These are phyloP conservation scores for Aspergillus diversus DNA, from an alignment of 495 filamentous ascomycete genomes.

Conservation along the genomic window DNA sequence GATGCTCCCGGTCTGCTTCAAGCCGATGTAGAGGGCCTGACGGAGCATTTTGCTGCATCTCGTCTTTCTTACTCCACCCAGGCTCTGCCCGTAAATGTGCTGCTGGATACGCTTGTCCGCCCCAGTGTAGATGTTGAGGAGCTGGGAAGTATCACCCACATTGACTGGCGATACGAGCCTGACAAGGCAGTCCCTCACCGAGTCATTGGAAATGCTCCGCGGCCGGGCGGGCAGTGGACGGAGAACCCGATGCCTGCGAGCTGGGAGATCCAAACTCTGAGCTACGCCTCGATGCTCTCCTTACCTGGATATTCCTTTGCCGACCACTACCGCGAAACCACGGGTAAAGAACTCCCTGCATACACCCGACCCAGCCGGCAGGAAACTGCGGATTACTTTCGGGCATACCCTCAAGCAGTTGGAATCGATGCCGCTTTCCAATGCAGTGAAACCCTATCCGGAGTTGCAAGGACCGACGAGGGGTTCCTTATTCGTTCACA, in stretches of 20 bases:
- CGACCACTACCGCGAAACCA: conserved; percentile 50
- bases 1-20: conserved; percentile 48
- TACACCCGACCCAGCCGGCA: conserved; percentile 61
- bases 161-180: conserved; percentile 59
- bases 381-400: conserved; percentile 63
- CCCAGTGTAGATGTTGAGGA: conserved; percentile 65
- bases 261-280: conserved; percentile 62
- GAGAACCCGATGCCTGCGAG: conserved; percentile 58
- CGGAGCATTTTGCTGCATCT: conserved; percentile 65
- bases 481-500: conserved; percentile 60
- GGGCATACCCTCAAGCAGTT: conserved; percentile 57
- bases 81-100: conserved; percentile 65
- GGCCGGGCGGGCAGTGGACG: conserved; percentile 67
- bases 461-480: conserved; percentile 46
- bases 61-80: conserved; percentile 66
- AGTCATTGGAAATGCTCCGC: conserved; percentile 57
- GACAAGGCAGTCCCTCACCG: conserved; percentile 59
- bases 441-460: conserved; percentile 43
- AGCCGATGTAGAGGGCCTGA: conserved; percentile 50
- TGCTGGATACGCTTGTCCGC: conserved; percentile 67
- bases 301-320: conserved; percentile 65
- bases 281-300: conserved; percentile 69
- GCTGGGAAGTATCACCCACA: conserved; percentile 49
- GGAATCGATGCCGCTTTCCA: conserved; percentile 57
- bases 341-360: conserved; percentile 50